Evolutionary conservation across 305 asterid genomes (phyloP), one percentile per base, ranked within the genome.

Genomic region (Lippia alba): DNA sequence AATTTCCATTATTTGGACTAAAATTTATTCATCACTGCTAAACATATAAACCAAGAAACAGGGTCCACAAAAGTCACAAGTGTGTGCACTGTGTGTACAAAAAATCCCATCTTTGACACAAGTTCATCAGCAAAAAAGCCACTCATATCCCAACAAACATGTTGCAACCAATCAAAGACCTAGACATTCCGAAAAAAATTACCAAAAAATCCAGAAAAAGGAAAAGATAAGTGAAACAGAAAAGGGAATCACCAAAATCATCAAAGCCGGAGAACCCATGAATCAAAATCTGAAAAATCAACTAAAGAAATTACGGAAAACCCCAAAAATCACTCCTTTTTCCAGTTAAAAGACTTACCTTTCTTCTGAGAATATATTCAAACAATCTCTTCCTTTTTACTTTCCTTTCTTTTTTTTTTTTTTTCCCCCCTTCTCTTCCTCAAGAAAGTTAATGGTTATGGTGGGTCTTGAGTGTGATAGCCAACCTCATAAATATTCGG

Each of bases 401-500:
- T 41, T 34, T 30, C 14, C 15, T 24, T 24, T n/a, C n/a, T n/a
- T n/a, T n/a, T n/a, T n/a, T n/a, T n/a, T 34, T 2, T 34, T 30
- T 64, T 64, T 5, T 66, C 6, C 40, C 40, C 40, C 6, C 41
- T 4, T 5, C 9, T 36, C 41, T 4, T 36, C 41, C 8, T 33
- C 8, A 66, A 66, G 54, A 58, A 64, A 51, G 33, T 4, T 32
- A 18, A 39, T 12, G 20, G 4, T 10, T 12, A 12, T 0, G 39
- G 53, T 58, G 33, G 19, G n/a, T 32, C 67, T 69, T 73, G 56
- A 40, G 40, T 30, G 56, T 19, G 54, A 39, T n/a, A n/a, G 67
- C 72, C 61, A 66, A 48, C 77, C 56, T 32, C 59, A 55, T 40
- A 56, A 64, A 64, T 55, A 63, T 61, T 33, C 36, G 18, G 9